Conservation (phyloP, 2,329 filamentous ascomycete genomes). For the Paracoccidioides brasiliensis region DNA sequence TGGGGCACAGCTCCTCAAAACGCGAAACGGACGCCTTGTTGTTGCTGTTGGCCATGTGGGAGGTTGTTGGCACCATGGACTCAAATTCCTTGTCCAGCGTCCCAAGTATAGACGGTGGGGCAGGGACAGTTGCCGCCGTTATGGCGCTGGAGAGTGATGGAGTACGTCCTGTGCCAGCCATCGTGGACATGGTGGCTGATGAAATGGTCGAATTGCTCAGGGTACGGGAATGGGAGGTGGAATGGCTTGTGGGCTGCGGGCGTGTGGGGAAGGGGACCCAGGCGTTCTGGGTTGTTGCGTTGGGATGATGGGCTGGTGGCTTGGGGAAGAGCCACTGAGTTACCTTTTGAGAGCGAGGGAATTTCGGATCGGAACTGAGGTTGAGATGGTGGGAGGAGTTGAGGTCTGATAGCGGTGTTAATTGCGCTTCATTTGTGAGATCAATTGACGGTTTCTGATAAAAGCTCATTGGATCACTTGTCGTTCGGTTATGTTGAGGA, state of each 20-base stretch:
- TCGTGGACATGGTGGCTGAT: slow-evolving; percentile 18
- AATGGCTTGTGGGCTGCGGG: slow-evolving; percentile 1
- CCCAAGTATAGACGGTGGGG: slow-evolving; percentile 6
- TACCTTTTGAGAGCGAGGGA: slow-evolving; percentile 17
- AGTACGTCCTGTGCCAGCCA: slow-evolving; percentile 12
- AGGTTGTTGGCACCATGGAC: not conserved
- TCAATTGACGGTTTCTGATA: slow-evolving; percentile 1
- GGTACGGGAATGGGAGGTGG: slow-evolving; percentile 15
- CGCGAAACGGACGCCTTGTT: slow-evolving; percentile 6
- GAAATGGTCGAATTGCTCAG: slow-evolving; percentile 25
- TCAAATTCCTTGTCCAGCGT: slow-evolving; percentile 15
- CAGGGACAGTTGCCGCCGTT: slow-evolving; percentile 11
- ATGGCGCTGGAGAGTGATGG: slow-evolving; percentile 20
- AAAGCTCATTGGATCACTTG: slow-evolving; percentile 6
- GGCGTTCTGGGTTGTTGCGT: slow-evolving; percentile 10
- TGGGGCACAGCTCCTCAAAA: slow-evolving; percentile 12
- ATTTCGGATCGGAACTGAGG: slow-evolving; percentile 8
- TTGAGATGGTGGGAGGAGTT: slow-evolving; percentile 5
- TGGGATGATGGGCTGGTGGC: slow-evolving; percentile 9
- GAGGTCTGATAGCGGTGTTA: not conserved
- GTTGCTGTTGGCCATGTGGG: slow-evolving; percentile 5
- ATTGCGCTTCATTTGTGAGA: not conserved
- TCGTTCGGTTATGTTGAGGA: not conserved
- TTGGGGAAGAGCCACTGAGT: slow-evolving; percentile 21
- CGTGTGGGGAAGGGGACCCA: not conserved